Conservation (phyloP, 257 asterid species). For the Solanum arcanum region DNA sequence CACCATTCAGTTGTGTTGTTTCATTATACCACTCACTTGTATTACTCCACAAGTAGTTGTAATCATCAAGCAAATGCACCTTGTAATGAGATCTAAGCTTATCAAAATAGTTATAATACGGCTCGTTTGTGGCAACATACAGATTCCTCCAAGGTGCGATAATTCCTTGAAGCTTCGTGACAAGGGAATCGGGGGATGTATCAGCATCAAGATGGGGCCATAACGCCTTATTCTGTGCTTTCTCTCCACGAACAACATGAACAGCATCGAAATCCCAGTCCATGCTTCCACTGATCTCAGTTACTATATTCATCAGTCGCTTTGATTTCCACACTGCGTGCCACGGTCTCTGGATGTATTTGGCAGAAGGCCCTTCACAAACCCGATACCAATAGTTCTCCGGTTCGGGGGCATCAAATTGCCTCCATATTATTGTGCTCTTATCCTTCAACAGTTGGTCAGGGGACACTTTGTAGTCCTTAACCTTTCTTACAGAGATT, state of each 20-base stretch:
- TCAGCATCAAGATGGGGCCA: constrained; percentile 90
- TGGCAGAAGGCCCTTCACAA: constrained; percentile 83
- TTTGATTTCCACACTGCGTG: constrained; percentile 81
- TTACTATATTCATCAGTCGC: constrained; percentile 79
- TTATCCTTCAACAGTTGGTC: constrained; percentile 60
- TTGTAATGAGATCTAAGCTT: constrained; percentile 89
- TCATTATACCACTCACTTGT: constrained; percentile 92
- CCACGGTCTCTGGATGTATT: constrained; percentile 82
- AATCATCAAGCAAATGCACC: constrained; percentile 84
- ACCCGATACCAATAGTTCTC: constrained; percentile 95
- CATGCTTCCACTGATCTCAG: constrained; percentile 92
- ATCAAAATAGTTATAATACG: constrained; percentile 76
- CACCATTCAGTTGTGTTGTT: constrained; percentile 51
- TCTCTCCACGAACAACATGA: constrained; percentile 83
- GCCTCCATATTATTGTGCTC: constrained; percentile 69
- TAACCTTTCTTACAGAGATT: constrained; percentile 50
- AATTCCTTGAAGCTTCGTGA: constrained; percentile 40
- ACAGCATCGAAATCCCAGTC: constrained; percentile 98
- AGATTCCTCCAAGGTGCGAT: constrained; percentile 72
- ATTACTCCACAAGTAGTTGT: constrained; percentile 69
- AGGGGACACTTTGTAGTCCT: constrained; percentile 58
- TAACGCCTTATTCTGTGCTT: constrained; percentile 56
- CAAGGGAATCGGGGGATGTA: constrained; percentile 82
- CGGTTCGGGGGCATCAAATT: constrained; percentile 70
- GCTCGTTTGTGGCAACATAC: constrained; percentile 85